Evolutionary conservation across 179 eudicot species (phyloP).

Genomic region (Silene noctiflora): DNA sequence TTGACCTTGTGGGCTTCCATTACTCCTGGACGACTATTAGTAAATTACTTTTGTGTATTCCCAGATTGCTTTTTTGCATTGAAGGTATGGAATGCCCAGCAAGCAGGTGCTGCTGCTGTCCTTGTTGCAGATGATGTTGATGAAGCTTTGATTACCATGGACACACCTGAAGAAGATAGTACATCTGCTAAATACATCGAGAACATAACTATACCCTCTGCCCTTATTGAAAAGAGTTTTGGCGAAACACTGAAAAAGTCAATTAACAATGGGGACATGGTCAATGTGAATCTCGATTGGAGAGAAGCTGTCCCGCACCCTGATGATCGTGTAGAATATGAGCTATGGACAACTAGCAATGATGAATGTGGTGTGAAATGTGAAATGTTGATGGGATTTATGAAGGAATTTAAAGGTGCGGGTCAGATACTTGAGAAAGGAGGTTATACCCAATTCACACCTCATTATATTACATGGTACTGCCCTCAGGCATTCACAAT

Average conservation of each 20-base stretch:
- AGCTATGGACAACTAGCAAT: constrained; percentile 93
- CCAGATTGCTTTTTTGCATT: constrained; percentile 94
- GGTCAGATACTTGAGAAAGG: constrained; percentile 92
- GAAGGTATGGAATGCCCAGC: constrained; percentile 97
- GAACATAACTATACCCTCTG: constrained; percentile 89
- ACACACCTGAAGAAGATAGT: constrained; percentile 77
- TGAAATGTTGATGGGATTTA: constrained; percentile 89
- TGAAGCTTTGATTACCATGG: constrained; percentile 93
- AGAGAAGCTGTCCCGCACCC: constrained; percentile 99
- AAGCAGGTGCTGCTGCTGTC: constrained; percentile 95
- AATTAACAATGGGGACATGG: constrained; percentile 62
- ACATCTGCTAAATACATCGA: constrained; percentile 77
- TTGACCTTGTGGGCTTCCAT: not conserved
- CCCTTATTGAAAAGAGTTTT: constrained; percentile 69
- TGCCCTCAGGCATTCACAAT: constrained; percentile 84
- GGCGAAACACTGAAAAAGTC: constrained; percentile 69
- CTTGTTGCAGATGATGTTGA: constrained; percentile 85
- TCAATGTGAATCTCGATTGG: constrained; percentile 97
- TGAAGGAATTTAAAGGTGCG: constrained; percentile 90
- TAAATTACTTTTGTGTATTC: constrained; percentile 24
- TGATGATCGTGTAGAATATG: constrained; percentile 92
- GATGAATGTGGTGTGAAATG: constrained; percentile 89
- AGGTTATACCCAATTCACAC: constrained; percentile 81
- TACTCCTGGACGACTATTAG: too few species aligned
- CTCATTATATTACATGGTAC: constrained; percentile 95